Conservation (phyloP, 129 eudicot species). For the Arctium minus region DNA sequence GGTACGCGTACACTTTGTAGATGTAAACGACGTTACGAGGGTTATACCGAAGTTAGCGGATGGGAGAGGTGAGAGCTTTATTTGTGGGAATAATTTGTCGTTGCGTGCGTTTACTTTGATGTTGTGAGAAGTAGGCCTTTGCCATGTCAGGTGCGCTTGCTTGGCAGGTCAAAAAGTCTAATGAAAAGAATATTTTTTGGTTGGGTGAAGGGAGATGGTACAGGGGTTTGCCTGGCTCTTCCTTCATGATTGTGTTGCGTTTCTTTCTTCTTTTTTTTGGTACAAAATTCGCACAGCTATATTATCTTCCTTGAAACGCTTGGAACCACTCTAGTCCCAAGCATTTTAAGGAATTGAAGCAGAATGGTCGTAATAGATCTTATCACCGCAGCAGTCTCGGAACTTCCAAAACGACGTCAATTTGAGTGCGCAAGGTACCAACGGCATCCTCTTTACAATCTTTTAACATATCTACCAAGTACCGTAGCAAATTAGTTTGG, state of each 20-base stretch:
- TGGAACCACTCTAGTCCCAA: slow-evolving; percentile 10
- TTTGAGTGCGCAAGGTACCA: not conserved
- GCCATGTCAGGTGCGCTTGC: slow-evolving; percentile 42
- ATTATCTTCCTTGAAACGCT: not conserved
- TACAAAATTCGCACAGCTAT: not conserved
- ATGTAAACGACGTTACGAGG: not conserved
- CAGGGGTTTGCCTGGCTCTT: slow-evolving; percentile 36
- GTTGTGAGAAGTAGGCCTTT: slow-evolving; percentile 23
- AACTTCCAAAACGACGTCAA: not conserved
- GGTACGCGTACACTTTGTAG: not conserved
- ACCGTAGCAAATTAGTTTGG: not conserved
- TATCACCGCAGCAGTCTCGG: not conserved
- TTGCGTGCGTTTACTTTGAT: not conserved
- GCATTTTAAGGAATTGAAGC: not conserved
- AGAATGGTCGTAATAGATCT: not conserved
- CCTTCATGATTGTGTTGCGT: not conserved
- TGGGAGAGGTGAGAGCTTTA: slow-evolving; percentile 7
- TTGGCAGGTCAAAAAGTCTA: slow-evolving; percentile 32
- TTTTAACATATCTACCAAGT: not conserved
- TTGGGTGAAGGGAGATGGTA: slow-evolving; percentile 25
- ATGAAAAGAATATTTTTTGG: slow-evolving; percentile 4
- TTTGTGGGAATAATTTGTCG: not conserved
- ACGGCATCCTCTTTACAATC: not conserved
- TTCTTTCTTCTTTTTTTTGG: not conserved
- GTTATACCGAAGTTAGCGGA: not conserved